Conservation (phyloP, 108 stramenopile genomes). For the Licmophora abbreviata region DNA sequence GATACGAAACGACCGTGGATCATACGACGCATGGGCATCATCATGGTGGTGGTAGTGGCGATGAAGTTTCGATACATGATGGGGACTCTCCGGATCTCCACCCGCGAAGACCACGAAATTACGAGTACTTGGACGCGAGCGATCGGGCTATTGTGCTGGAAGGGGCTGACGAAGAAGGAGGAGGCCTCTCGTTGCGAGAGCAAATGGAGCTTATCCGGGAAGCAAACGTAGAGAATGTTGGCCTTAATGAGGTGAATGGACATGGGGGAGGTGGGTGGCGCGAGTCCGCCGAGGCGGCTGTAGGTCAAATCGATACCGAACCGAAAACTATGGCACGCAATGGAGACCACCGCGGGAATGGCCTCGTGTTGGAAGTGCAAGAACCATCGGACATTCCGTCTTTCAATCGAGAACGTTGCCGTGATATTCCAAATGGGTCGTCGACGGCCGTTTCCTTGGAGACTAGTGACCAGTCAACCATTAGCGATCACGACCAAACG, state of each 20-base stretch:
- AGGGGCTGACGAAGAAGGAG: neutral
- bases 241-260: neutral
- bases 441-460: too few relatives aligned
- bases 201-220: too few relatives aligned
- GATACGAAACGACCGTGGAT: slow-evolving; percentile 20
- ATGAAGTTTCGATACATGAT: too few relatives aligned
- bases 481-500: slow-evolving; percentile 12
- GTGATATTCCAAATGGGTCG: neutral
- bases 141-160: too few relatives aligned
- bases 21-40: neutral
- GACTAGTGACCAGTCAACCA: neutral
- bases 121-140: neutral
- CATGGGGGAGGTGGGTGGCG: too few relatives aligned
- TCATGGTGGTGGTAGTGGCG: too few relatives aligned
- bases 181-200: too few relatives aligned
- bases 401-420: slow-evolving; percentile 13
- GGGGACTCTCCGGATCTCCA: neutral
- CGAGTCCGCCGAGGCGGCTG: neutral
- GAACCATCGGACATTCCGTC: neutral
- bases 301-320: too few relatives aligned
- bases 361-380: slow-evolving; percentile 5
- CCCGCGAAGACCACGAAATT: neutral
- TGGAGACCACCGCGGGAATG: slow-evolving; percentile 16
- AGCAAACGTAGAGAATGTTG: neutral
- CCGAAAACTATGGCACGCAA: neutral